These are phyloP conservation scores for Pyricularia sp. DNA, from an alignment of 2,329 filamentous ascomycete species.

Conservation along the genomic window DNA sequence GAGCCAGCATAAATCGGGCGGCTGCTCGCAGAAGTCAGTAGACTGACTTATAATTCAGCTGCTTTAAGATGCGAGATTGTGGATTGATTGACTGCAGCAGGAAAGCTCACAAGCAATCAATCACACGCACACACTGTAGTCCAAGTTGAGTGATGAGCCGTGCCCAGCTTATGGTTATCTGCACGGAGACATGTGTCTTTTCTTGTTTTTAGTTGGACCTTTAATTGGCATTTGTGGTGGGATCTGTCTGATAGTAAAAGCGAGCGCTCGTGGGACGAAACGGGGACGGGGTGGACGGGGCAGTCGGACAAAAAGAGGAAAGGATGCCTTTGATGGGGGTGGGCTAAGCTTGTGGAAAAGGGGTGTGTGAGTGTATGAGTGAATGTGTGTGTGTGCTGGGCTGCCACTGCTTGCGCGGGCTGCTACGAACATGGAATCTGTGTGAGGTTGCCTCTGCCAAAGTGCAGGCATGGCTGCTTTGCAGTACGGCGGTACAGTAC, in stretches of 20 bases:
- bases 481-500: background rate
- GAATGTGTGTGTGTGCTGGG: too few species aligned
- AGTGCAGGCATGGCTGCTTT: slow-evolving; percentile 21
- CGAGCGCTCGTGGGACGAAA: background rate
- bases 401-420: too few species aligned
- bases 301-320: slow-evolving; percentile 1
- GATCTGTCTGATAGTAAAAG: background rate
- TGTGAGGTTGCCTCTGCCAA: background rate
- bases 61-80: background rate
- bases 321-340: slow-evolving; percentile 10
- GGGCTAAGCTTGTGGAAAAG: background rate
- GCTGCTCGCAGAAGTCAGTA: background rate
- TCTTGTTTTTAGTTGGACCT: background rate
- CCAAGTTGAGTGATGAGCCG: background rate
- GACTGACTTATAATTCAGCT: background rate
- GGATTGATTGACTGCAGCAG: background rate
- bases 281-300: slow-evolving; percentile 3
- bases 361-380: background rate
- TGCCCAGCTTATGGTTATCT: background rate
- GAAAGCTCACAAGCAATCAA: background rate
- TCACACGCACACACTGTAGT: background rate
- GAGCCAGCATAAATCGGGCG: slow-evolving; percentile 1
- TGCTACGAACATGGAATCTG: too few species aligned
- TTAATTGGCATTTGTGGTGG: background rate
- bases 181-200: background rate